These are phyloP conservation scores for Agrocybe praecox DNA, from an alignment of 768 basidiomycete genomes.

Conservation along the genomic window DNA sequence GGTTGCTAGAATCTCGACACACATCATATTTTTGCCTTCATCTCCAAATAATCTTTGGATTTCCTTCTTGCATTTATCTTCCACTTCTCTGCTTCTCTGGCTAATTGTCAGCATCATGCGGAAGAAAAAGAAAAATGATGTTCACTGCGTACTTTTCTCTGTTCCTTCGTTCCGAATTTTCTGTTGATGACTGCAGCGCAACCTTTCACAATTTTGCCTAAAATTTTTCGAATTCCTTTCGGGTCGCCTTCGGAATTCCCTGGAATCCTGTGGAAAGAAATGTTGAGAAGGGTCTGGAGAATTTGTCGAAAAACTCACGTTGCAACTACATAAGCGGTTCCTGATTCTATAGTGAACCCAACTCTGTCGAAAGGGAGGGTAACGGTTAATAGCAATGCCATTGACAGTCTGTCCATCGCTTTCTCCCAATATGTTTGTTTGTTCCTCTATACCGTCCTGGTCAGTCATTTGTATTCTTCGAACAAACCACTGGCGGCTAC, in stretches of 20 bases:
- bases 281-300: no score
- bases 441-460: not conserved
- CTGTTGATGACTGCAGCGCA: constrained; percentile 6
- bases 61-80: constrained; percentile 11
- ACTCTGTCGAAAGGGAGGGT: constrained; percentile 16
- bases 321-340: constrained; percentile 18
- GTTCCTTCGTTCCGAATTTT: constrained; percentile 7
- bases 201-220: constrained; percentile 1
- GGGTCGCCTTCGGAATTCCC: not conserved
- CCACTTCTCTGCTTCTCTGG: constrained; percentile 21
- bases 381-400: no score
- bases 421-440: not conserved
- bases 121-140: no score
- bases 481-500: constrained; percentile 5
- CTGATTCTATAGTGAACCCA: constrained; percentile 20
- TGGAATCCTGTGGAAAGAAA: not conserved
- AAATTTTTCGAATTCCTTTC: not conserved
- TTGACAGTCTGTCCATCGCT: no score
- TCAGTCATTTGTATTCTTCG: not conserved
- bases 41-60: constrained; percentile 17
- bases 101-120: not conserved
- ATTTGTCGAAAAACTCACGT: no score
- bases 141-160: constrained; percentile 6
- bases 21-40: constrained; percentile 21
- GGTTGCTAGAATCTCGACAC: constrained; percentile 19